A percentile compares a stretch with the other conserved stretches of the same genome.
phyloP scores from a whole-genome alignment of 192 early-diverging fungal genomes.

The Glomus cerebriforme region DNA sequence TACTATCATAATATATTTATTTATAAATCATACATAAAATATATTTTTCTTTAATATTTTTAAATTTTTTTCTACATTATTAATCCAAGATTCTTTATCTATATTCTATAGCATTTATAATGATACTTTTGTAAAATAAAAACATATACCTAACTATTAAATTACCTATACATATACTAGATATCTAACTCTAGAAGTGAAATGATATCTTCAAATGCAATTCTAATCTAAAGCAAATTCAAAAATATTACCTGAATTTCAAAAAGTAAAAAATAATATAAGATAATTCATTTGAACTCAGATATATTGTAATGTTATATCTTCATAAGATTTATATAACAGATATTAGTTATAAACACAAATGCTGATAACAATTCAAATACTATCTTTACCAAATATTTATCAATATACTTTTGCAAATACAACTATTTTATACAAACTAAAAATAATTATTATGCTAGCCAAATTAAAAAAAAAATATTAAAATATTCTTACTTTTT shows the following conservation, averaged over 20 bases:
- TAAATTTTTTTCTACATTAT: neutral
- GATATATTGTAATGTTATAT: neutral
- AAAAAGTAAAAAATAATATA: neutral
- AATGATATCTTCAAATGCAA: neutral
- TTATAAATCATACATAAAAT: neutral
- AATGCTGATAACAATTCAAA: neutral
- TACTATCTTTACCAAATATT: slow-evolving; percentile 15
- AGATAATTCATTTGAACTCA: neutral
- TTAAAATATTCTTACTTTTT: neutral
- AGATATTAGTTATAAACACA: neutral
- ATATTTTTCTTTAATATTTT: neutral
- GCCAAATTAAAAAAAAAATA: neutral
- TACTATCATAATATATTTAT: neutral
- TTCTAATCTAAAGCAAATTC: neutral
- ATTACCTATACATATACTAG: neutral
- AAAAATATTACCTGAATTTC: neutral
- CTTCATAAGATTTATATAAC: neutral
- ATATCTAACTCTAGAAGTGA: neutral
- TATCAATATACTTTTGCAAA: neutral
- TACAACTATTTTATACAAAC: neutral
- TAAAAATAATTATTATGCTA: neutral
- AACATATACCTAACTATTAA: neutral
- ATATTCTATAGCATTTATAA: neutral
- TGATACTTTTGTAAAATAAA: neutral
- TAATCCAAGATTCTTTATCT: neutral